These are phyloP conservation scores for Schoenoplectus tabernaemontani DNA, from an alignment of 202 grass and related monocot genomes.

Conservation along the genomic window DNA sequence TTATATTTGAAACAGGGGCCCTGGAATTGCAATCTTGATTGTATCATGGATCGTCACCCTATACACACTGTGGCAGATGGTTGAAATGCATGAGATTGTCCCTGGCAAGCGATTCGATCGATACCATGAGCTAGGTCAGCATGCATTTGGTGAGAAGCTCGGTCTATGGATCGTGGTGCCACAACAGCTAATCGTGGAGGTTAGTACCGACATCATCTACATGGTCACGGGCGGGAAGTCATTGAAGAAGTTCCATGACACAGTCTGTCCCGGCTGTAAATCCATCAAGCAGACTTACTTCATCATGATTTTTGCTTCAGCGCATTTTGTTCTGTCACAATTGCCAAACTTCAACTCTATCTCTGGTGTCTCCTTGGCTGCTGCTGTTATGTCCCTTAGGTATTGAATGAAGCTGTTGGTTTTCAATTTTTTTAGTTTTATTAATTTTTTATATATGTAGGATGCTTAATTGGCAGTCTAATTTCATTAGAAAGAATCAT, in stretches of 20 bases:
- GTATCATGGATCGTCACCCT: constrained; percentile 82
- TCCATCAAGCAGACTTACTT: constrained; percentile 16
- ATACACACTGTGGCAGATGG: constrained; percentile 94
- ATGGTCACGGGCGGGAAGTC: constrained; percentile 88
- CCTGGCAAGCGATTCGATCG: constrained; percentile 81
- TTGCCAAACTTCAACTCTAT: constrained; percentile 25
- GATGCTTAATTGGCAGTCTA: background rate
- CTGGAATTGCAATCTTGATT: constrained; percentile 55
- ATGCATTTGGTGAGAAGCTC: constrained; percentile 77
- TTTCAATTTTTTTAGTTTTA: background rate
- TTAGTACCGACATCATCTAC: constrained; percentile 74
- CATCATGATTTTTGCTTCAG: constrained; percentile 27
- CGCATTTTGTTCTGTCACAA: constrained; percentile 21
- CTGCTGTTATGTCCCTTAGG: constrained; percentile 21
- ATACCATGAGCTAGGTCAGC: constrained; percentile 88
- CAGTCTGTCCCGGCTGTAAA: constrained; percentile 37
- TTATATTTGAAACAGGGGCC: constrained; percentile 38
- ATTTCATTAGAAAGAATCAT: background rate
- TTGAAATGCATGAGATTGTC: constrained; percentile 88
- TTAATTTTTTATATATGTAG: background rate
- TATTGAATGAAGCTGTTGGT: background rate
- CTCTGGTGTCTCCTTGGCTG: constrained; percentile 15
- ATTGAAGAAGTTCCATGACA: constrained; percentile 79
- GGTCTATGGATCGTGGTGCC: constrained; percentile 89
- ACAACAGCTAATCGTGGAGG: constrained; percentile 80